Evolutionary conservation across 2,329 filamentous ascomycete species (phyloP).

Genomic region (Sporothrix sp.): DNA sequence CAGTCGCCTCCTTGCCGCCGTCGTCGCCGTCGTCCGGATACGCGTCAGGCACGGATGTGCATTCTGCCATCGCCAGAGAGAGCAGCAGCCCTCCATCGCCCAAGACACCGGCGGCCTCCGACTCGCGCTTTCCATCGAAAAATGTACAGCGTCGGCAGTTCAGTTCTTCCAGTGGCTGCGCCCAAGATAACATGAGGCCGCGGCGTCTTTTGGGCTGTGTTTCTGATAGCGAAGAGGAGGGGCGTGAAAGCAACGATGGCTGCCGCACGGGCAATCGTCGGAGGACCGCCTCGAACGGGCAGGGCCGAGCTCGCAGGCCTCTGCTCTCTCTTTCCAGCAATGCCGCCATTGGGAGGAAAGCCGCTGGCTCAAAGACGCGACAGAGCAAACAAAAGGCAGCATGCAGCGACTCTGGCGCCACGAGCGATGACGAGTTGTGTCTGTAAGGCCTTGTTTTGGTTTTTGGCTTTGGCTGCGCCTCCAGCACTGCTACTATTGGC

Average conservation of each 20-base stretch:
- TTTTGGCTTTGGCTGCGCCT: neutral
- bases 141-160: neutral
- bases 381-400: neutral
- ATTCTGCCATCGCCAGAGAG: neutral
- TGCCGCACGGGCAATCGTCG: no score
- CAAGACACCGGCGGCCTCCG: neutral
- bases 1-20: neutral
- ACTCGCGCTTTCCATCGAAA: neutral
- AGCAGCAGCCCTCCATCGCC: neutral
- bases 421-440: conserved; percentile 18
- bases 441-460: conserved; percentile 8
- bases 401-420: neutral
- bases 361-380: no score
- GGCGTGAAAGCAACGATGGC: neutral
- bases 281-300: no score
- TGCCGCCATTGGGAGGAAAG: no score
- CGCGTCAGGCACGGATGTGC: neutral
- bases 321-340: neutral
- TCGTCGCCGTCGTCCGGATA: neutral
- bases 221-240: conserved; percentile 12
- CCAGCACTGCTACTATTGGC: no score
- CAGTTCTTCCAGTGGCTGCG: no score
- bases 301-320: neutral
- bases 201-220: conserved; percentile 10
- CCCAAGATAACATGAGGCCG: no score